These are phyloP conservation scores for Puccinia hordei DNA, from an alignment of 1,284 basidiomycete species.

Conservation along the genomic window DNA sequence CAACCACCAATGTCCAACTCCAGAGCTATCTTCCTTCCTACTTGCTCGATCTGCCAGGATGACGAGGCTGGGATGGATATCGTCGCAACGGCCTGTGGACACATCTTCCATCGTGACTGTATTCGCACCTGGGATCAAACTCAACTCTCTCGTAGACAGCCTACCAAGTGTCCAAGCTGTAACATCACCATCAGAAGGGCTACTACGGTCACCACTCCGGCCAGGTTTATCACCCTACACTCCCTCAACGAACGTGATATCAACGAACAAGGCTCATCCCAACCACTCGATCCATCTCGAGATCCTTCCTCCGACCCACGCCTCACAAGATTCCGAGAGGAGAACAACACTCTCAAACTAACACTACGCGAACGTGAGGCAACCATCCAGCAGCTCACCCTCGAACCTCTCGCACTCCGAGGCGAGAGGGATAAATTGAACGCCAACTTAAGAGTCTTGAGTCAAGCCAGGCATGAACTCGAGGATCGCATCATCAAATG, in stretches of 20 bases:
- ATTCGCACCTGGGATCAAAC: slow-evolving; percentile 7
- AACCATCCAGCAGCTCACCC: too few species aligned
- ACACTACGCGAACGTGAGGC: too few species aligned
- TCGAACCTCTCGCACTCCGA: too few species aligned
- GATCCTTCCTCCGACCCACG: too few species aligned
- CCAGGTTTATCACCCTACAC: slow-evolving; percentile 22
- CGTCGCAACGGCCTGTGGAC: slow-evolving; percentile 29
- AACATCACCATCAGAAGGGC: not conserved
- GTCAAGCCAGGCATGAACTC: too few species aligned
- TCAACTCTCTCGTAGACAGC: not conserved
- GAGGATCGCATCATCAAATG: too few species aligned
- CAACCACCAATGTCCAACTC: slow-evolving; percentile 18
- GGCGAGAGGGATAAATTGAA: too few species aligned
- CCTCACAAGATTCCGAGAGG: too few species aligned
- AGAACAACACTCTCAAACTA: too few species aligned
- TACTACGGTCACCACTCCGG: not conserved
- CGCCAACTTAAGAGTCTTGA: too few species aligned
- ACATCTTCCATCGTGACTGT: slow-evolving; percentile 31
- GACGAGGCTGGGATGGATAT: not conserved
- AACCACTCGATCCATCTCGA: too few species aligned
- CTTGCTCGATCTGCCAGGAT: slow-evolving; percentile 45
- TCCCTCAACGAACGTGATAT: slow-evolving; percentile 12
- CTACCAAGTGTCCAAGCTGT: slow-evolving; percentile 33
- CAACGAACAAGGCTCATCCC: not conserved
- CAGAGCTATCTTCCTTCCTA: slow-evolving; percentile 22